These are phyloP conservation scores for Tilletia horrida DNA, from an alignment of 1,284 basidiomycete genomes.

Conservation along the genomic window DNA sequence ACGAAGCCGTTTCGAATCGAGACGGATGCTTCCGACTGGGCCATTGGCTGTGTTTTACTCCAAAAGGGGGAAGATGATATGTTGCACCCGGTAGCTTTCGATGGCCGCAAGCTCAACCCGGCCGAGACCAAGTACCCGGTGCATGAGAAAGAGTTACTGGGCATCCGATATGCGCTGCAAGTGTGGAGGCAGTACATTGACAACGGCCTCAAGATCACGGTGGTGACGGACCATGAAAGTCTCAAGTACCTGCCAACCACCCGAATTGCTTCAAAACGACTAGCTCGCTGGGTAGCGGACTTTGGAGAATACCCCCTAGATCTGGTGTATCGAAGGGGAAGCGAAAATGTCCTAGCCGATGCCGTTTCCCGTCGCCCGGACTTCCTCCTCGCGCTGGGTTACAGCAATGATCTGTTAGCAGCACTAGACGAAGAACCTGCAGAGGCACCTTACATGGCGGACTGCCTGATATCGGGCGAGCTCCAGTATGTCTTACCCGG, in stretches of 20 bases:
- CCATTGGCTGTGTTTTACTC: slow-evolving; percentile 4
- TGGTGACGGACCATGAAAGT: slow-evolving; percentile 16
- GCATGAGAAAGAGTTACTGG: slow-evolving; percentile 16
- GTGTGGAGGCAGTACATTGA: slow-evolving; percentile 11
- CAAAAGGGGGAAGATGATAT: not conserved
- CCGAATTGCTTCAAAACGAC: not conserved
- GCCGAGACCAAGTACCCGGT: slow-evolving; percentile 16
- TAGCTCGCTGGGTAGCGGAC: slow-evolving; percentile 2
- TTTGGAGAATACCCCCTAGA: slow-evolving; percentile 12
- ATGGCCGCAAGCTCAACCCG: slow-evolving; percentile 1
- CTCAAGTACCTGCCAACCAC: slow-evolving; percentile 5
- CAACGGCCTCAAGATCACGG: not conserved
- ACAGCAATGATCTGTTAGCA: not conserved
- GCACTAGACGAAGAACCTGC: not conserved
- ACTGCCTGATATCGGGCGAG: not conserved
- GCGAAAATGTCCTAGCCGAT: slow-evolving; percentile 7
- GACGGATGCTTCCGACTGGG: slow-evolving; percentile 14
- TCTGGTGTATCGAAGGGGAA: not conserved
- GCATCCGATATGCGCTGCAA: slow-evolving; percentile 8
- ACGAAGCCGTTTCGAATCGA: slow-evolving; percentile 1
- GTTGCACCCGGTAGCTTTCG: slow-evolving; percentile 6
- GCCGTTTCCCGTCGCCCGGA: slow-evolving; percentile 15
- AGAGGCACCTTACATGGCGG: not conserved
- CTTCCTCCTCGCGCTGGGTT: not conserved
- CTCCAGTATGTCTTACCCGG: not conserved